Percentiles rank a stretch among this genome's conserved stretches.
These are phyloP conservation scores for Polytrichum formosum DNA, from an alignment of 225 moss, liverwort and hornwort species.

Conservation along the genomic window DNA sequence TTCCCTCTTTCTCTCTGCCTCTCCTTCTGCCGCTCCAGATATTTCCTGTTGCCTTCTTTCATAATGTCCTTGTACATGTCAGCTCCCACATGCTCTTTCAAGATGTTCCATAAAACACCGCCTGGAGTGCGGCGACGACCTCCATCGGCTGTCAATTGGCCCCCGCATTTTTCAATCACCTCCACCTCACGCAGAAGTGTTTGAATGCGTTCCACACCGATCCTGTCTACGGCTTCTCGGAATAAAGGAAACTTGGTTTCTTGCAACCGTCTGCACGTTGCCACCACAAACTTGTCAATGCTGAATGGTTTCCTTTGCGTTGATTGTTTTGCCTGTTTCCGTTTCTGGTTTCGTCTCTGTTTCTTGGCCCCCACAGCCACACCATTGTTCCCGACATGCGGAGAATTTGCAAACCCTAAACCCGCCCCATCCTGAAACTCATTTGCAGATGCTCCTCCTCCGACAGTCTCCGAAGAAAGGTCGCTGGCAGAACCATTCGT, in stretches of 20 bases:
- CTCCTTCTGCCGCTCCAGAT: conserved; percentile 45
- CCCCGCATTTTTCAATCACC: conserved; percentile 77
- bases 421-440: not conserved
- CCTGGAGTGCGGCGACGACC: conserved; percentile 84
- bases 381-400: too few species aligned
- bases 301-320: conserved; percentile 9
- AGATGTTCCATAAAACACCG: conserved; percentile 88
- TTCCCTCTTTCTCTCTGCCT: conserved; percentile 50
- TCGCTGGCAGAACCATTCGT: not conserved
- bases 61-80: conserved; percentile 83
- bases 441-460: not conserved
- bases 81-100: conserved; percentile 67
- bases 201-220: conserved; percentile 64
- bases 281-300: conserved; percentile 68
- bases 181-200: conserved; percentile 70
- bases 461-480: not conserved
- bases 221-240: conserved; percentile 76
- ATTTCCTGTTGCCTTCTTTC: conserved; percentile 80
- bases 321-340: conserved; percentile 2
- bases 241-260: conserved; percentile 78
- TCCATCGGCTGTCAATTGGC: conserved; percentile 84
- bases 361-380: too few species aligned
- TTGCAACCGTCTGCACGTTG: conserved; percentile 65
- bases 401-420: too few species aligned
- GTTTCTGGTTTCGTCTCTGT: conserved; percentile 10